Evolutionary conservation across 306 rosid species (phyloP), one percentile per base, ranked within the genome.

Genomic region (Cucumis cinereus): DNA sequence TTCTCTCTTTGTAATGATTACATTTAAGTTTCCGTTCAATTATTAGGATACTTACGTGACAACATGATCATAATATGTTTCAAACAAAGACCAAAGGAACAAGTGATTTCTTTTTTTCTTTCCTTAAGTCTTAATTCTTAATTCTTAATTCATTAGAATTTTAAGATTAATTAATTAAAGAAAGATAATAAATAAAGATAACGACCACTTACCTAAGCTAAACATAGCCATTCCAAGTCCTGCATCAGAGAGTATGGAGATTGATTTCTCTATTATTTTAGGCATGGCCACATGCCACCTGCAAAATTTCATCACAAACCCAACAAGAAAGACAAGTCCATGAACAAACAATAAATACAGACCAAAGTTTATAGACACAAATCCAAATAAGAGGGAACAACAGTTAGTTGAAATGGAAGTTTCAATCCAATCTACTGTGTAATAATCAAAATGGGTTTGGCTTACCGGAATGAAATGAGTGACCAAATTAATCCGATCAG

Each of bases 191-290:
- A 74, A 74, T n/a, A 56, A 74, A 74, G 77, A 74, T 49, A 72
- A 72, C 5, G 76, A 72, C 76, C 57, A 81, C 90, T 88, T 81
- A 95, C 99, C 99, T 84, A 95, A 90, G 83, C 99, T 95, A 88
- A 95, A 95, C 99, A 95, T 95, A 79, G 99, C 99, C 99, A 95
- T 95, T 77, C 99, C 99, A 5, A 95, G 96, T 26, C 99, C 99
- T 22, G 99, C 98, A 82, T 95, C 98, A 17, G 99, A 95, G 75
- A 95, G 90, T 77, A 95, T 95, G 83, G 99, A 88, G 85, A 95
- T 95, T 61, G 99, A 95, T 38, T 84, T 60, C 86, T 81, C 79
- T 66, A 95, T 77, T 81, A 95, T 89, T 87, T 66, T 77, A 1
- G 99, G 99, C 99, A 95, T 95, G 5, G 15, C 77, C 91, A 95